A percentile compares a stretch with the other conserved stretches of the same genome.
Conservation (phyloP, 495 filamentous ascomycete species). For the Elaphomyces granulatus region DNA sequence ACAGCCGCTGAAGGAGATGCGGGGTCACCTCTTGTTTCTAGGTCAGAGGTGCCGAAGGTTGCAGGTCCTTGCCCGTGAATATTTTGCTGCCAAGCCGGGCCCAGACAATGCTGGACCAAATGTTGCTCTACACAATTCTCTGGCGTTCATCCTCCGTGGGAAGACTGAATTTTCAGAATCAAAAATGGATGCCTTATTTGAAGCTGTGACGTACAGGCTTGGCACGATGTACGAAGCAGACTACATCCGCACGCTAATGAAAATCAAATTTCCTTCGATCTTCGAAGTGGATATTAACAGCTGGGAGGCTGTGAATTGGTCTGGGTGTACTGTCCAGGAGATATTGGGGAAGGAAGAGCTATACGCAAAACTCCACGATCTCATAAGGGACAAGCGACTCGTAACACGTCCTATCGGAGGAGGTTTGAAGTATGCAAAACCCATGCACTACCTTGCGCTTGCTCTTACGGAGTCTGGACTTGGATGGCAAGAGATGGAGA, state of each 20-base stretch:
- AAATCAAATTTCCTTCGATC: not conserved
- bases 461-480: not conserved
- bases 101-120: constrained; percentile 25
- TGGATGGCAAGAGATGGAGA: constrained; percentile 2
- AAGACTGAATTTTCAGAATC: not conserved
- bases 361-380: not conserved
- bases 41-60: not conserved
- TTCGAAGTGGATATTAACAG: not conserved
- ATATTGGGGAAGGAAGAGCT: not conserved
- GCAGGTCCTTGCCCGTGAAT: not conserved
- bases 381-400: constrained; percentile 1
- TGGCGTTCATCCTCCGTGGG: constrained; percentile 3
- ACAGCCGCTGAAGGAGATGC: not conserved
- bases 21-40: not conserved
- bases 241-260: not conserved
- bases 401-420: not conserved
- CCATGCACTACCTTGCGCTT: not conserved
- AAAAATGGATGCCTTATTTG: not conserved
- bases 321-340: too few species aligned
- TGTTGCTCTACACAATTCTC: constrained; percentile 9
- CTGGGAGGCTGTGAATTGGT: too few species aligned
- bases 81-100: not conserved
- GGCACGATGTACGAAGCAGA: not conserved
- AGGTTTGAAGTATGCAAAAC: not conserved
- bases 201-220: not conserved